Evolutionary conservation across 129 eudicot genomes (phyloP), one percentile per base, ranked within the genome.

Genomic region (Calendula officinalis): DNA sequence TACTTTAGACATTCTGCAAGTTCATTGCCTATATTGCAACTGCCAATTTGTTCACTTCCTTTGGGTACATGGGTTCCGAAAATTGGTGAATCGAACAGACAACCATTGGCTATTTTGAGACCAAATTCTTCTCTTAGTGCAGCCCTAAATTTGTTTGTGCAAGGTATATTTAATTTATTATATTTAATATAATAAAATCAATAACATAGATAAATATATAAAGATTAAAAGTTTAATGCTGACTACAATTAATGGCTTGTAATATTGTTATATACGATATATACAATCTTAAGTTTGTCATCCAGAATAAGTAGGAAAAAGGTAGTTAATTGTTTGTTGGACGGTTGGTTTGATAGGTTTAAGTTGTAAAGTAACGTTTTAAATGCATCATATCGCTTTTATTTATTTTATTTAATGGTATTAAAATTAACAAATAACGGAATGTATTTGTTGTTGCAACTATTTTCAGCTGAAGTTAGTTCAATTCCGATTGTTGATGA

Each of bases 51-150:
- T 75, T 67, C 91, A 38, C 76, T 90, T 62, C 95, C 85, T 56
- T 55, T 86, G 68, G 97, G 97, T 41, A 86, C 97, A 42, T 90
- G 95, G 97, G 95, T 86, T 66, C 97, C 97, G 1, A 81, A 75
- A 75, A 86, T 86, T 64, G 95, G 97, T 67, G 95, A 83, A 64
- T 70, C 91, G n/a, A 81, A 70, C 72, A 63, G 70, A 72, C 83
- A 78, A 52, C 87, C 97, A 17, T 73, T 90, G 74, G 89, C 91
- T 56, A 80, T 86, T 67, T 74, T 90, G 76, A 86, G 83, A 76
- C 97, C 89, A 11, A 90, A 62, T 67, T 73, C 95, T 69, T 80
- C 95, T 77, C 91, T 90, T 53, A 73, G 80, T 80, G 86, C 92
- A 62, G 95, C 95, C 34, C 55, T 90, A 70, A 79, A 64, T 78